Conservation (phyloP, 805 yeast genomes). For the Clavispora fructus region DNA sequence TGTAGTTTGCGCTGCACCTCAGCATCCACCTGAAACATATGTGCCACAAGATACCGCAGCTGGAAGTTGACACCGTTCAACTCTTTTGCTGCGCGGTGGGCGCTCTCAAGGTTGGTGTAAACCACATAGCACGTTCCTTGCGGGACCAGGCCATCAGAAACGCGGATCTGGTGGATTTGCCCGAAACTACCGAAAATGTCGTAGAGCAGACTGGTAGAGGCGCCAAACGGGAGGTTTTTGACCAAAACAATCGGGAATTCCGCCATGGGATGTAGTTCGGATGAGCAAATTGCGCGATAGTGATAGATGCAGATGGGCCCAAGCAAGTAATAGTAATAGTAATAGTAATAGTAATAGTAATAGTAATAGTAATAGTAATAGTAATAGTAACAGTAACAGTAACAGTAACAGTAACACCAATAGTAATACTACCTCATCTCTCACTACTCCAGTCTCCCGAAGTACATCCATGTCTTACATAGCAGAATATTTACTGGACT, state of each 20-base stretch:
- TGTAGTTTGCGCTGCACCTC: neutral
- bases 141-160: constrained; percentile 19
- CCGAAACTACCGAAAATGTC: constrained; percentile 53
- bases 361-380: too few relatives aligned
- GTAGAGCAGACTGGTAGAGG: constrained; percentile 42
- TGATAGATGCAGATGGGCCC: too few relatives aligned
- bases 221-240: constrained; percentile 53
- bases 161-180: constrained; percentile 48
- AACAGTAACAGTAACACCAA: too few relatives aligned
- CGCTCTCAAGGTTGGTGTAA: constrained; percentile 43
- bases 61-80: constrained; percentile 56
- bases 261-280: constrained; percentile 9
- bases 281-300: neutral
- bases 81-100: constrained; percentile 48
- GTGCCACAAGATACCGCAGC: constrained; percentile 53
- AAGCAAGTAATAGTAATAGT: too few relatives aligned
- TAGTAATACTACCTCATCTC: too few relatives aligned
- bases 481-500: too few relatives aligned
- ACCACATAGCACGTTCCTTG: constrained; percentile 51
- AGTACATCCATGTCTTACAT: too few relatives aligned
- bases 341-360: too few relatives aligned
- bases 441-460: too few relatives aligned
- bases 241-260: constrained; percentile 45
- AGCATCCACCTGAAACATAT: constrained; percentile 40
- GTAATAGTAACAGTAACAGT: too few relatives aligned